These are phyloP conservation scores for Solanum sparsipilum DNA, from an alignment of 257 asterid genomes.

Conservation along the genomic window DNA sequence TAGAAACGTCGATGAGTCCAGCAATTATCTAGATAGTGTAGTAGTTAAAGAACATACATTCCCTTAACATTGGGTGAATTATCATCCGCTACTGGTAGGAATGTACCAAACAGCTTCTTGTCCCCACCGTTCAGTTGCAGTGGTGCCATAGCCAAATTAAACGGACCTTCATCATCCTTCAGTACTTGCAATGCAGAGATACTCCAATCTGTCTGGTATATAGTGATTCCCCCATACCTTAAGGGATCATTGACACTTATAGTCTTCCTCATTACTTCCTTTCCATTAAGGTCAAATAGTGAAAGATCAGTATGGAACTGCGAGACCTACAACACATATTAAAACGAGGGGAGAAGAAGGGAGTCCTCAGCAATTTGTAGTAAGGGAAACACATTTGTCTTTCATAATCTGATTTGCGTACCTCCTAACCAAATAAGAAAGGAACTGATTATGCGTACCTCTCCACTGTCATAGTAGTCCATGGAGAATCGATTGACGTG, in stretches of 20 bases:
- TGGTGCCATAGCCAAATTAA: constrained; percentile 92
- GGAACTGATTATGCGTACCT: constrained; percentile 32
- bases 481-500: constrained; percentile 73
- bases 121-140: constrained; percentile 59
- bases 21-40: background rate
- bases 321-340: constrained; percentile 43
- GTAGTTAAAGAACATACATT: constrained; percentile 29
- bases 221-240: constrained; percentile 75
- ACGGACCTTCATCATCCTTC: constrained; percentile 83
- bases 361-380: background rate
- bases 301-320: constrained; percentile 89
- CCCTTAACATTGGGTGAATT: constrained; percentile 60
- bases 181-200: constrained; percentile 69
- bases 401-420: background rate
- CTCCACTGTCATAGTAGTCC: constrained; percentile 89
- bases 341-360: background rate
- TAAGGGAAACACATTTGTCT: background rate
- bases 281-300: constrained; percentile 61
- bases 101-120: constrained; percentile 83
- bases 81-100: constrained; percentile 53
- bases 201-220: constrained; percentile 57
- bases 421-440: background rate
- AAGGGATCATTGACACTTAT: constrained; percentile 84
- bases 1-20: background rate
- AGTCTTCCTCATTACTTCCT: constrained; percentile 80